Evolutionary conservation across 768 basidiomycete genomes (phyloP), one percentile per base, ranked within the genome.

Genomic region (Mycena vitilis): DNA sequence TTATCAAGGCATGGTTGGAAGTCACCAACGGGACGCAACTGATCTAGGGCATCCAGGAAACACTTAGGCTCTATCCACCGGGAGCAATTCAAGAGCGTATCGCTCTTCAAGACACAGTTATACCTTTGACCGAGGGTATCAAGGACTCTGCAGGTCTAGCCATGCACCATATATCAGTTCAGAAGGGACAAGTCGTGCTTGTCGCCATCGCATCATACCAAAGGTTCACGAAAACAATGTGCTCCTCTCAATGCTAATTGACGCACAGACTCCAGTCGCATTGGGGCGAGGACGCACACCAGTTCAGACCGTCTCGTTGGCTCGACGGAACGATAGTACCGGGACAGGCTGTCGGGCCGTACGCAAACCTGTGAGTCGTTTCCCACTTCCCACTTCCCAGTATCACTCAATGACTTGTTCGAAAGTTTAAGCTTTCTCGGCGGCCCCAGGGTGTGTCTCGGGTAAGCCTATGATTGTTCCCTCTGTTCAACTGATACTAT

Each of bases 261-360:
- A 7, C 18, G 11, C 20, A 38, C 55, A 65, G 65, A 53, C 47
- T 57, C 40, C 30, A 45, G 38, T 58, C 60, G 44, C 42, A 54
- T 34, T 71, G 70, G 70, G 70, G 70, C 7, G 48, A 44, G 55
- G 65, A 71, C 52, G 54, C 65, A 16, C 44, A 63, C 57, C 23
- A 51, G n/a, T 71, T 71, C 60, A 67, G 57, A 9, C 65, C 70
- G 22, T 53, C 40, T n/a, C 59, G 70, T 20, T 67, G 70, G 70
- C 2, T 71, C 36, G 65, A 63, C 45, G 64, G 45, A 47, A 44
- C 44, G 20, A 12, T 49, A 44, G 10, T 3, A 13, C 56, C 53
- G 44, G 53, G 48, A 34, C 42, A 53, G 25, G 64, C 58, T 11
- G 22, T 70, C 38, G 69, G 69, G 15, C 69, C 69, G 9, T 70